phyloP scores from a whole-genome alignment of 2,329 filamentous ascomycete species.

The Exophiala viscosa region DNA sequence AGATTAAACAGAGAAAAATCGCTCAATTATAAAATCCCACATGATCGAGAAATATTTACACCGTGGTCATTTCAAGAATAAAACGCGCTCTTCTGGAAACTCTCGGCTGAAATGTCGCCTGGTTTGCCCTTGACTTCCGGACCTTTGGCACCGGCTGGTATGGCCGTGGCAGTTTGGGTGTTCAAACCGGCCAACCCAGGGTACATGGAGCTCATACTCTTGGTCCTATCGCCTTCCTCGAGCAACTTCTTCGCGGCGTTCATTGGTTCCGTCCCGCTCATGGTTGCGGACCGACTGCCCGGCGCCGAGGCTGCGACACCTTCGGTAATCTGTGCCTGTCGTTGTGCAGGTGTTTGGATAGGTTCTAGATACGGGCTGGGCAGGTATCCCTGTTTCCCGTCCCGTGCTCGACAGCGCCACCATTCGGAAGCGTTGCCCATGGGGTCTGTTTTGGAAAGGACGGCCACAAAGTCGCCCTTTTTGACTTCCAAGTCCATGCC shows the following conservation, averaged over 20 bases:
- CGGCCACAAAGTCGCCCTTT: conserved; percentile 93
- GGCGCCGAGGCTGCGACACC: conserved; percentile 34
- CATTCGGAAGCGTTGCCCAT: conserved; percentile 89
- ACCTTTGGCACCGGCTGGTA: conserved; percentile 27
- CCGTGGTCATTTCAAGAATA: conserved; percentile 49
- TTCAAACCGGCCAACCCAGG: conserved; percentile 17
- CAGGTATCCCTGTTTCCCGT: conserved; percentile 86
- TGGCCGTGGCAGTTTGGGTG: not conserved
- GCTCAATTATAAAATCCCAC: no score
- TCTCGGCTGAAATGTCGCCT: conserved; percentile 63
- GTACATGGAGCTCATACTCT: conserved; percentile 33
- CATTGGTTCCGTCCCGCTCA: conserved; percentile 38
- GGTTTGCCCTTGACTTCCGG: conserved; percentile 57
- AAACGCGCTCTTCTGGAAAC: conserved; percentile 68
- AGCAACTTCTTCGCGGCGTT: conserved; percentile 11
- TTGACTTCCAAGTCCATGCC: conserved; percentile 86
- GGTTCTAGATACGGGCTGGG: conserved; percentile 85
- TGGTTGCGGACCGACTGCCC: conserved; percentile 52
- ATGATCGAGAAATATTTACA: no score
- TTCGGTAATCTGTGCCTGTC: conserved; percentile 37
- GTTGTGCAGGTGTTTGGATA: conserved; percentile 53
- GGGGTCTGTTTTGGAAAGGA: conserved; percentile 87
- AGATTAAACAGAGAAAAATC: no score
- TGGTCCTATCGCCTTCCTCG: conserved; percentile 27
- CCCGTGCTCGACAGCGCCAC: conserved; percentile 91